Conservation (phyloP, 208 protist species). For the Crithidia expoeki region DNA sequence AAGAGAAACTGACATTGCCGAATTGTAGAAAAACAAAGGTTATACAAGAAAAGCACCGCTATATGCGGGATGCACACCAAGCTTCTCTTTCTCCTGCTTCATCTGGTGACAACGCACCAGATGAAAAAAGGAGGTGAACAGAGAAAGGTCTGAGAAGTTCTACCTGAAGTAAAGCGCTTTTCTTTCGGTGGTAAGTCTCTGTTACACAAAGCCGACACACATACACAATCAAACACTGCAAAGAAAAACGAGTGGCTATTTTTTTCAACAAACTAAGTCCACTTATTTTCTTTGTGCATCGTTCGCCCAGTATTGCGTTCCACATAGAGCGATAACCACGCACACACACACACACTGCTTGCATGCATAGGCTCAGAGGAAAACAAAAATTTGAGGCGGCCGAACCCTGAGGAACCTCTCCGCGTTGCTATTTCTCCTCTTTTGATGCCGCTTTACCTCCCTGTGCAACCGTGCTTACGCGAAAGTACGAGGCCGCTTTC, state of each 20-base stretch:
- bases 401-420: background rate
- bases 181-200: background rate
- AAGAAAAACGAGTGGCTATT: background rate
- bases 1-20: constrained; percentile 17
- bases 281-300: too few relatives aligned
- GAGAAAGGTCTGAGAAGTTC: background rate
- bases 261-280: too few relatives aligned
- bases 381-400: background rate
- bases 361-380: constrained; percentile 6
- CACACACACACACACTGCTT: background rate
- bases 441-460: constrained; percentile 7
- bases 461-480: background rate
- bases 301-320: too few relatives aligned
- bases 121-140: background rate
- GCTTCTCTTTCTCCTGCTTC: background rate
- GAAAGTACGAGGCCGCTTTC: background rate
- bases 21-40: constrained; percentile 4
- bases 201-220: too few relatives aligned
- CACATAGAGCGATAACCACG: too few relatives aligned
- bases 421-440: background rate
- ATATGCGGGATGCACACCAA: background rate
- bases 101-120: constrained; percentile 6
- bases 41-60: background rate
- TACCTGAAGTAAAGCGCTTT: background rate
- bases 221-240: background rate